Base-by-base conservation (phyloP, 768 basidiomycete genomes). In the Hericium rajendrae region DNA sequence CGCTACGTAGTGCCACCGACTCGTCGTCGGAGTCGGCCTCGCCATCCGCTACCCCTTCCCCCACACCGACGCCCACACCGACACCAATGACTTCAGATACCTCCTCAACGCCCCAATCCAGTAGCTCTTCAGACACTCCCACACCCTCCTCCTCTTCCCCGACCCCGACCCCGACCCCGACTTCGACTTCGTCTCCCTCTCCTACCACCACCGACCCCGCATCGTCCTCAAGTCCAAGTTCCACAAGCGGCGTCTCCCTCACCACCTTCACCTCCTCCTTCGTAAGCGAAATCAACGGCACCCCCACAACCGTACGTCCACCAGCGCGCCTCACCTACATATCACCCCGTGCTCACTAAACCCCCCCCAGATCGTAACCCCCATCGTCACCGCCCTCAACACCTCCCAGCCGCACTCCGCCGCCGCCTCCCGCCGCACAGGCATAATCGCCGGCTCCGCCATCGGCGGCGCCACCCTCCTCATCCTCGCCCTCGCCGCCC, bases 331-430 rank as follows among this genome's bases (percentile, higher is more conserved):
- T 26, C 22, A 10, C 26, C 4, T 2, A 6, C 37, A 52, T 37
- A 40, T 9, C 13, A 12, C 4, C 57, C 18, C 24, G 20, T 24
- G 37, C 22, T 1, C 12, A 15, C n/a, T 11, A 20, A 32, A 32
- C 5, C 9, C 9, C 32, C 32, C 9, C 15, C 40, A 62, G 61
- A 18, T 60, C 4, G 48, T 54, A 15, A 61, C 59, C 6, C 61
- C 61, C 8, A 54, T 62, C 54, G 57, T 58, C 32, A 62, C 61
- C 1, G 5, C 59, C 1, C 39, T 62, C 6, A 53, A 40, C n/a
- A 18, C n/a, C 1, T 38, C 54, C 5, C 4, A 49, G 0, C 8
- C 28, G 0, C 22, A 28, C 46, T 11, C 0, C 0, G 15, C 53
- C 8, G 18, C 28, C 12, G 58, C 62, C 13, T 2, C 54, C 0